Evolutionary conservation across 2,329 filamentous ascomycete genomes (phyloP), one percentile per base, ranked within the genome.

Genomic region (Botrytis pseudocinerea): DNA sequence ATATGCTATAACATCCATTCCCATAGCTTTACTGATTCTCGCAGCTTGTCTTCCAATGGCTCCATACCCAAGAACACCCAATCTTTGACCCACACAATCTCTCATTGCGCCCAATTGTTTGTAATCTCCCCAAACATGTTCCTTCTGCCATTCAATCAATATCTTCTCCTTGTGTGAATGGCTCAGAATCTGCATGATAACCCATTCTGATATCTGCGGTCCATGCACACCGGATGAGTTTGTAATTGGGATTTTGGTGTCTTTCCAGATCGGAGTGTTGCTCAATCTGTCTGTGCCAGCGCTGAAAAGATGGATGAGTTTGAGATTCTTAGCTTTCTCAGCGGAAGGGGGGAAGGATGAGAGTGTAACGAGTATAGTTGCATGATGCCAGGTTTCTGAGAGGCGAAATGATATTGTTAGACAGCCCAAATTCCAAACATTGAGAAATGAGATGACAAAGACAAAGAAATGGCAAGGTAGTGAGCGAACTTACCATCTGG

Each of bases 181-280:
- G n/a, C 86, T 83, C 3, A 91, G 82, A 71, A 87, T 85, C 77
- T 90, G 90, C 85, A 91, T 84, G 42, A 91, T 81, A 20, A 89
- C 87, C 89, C 90, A 92, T 82, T 92, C 90, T 0, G 89, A 85
- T 68, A 92, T 92, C 73, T 90, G 88, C 0, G 90, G 90, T 1
- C 81, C 81, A 70, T 82, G 81, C 22, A 83, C 77, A 10, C 82
- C 82, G 8, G 78, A 81, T 12, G 80, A 79, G 20, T 80, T 82
- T 0, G 80, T 80, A 35, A 83, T 76, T 0, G 78, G 73, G n/a
- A 83, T 79, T n/a, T 78, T 73, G 4, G 81, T 79, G 8, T 81
- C 78, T 61, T 77, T 82, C 74, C 78, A 83, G 1, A 83, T 74
- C 1, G 77, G 78, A 1, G 76, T 76, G 0, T 78, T 42, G 4